phyloP scores from a whole-genome alignment of 176 grass and related monocot species.

The Triticum urartu region DNA sequence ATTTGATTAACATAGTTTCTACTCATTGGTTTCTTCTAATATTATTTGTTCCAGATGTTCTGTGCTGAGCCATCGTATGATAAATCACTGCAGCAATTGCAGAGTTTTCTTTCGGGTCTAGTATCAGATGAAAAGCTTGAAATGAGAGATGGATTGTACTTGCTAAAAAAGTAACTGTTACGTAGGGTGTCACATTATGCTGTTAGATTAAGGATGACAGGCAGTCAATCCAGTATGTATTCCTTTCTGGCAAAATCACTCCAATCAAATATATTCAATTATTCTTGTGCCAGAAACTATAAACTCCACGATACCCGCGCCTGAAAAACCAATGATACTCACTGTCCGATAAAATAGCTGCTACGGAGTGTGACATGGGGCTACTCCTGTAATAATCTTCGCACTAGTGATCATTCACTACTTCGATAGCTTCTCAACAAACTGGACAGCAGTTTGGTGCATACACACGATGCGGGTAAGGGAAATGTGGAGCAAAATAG shows the following conservation, averaged over 20 bases:
- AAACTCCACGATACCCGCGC: not conserved
- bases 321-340: not conserved
- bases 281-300: not conserved
- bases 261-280: not conserved
- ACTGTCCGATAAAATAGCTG: not conserved
- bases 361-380: not conserved
- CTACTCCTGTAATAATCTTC: not conserved
- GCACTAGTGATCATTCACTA: not conserved
- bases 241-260: not conserved
- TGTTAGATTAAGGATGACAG: not conserved
- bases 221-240: constrained; percentile 7
- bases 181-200: not conserved
- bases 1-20: not conserved
- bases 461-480: too few species aligned
- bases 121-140: constrained; percentile 88
- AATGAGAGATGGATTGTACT: constrained; percentile 74
- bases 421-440: not conserved
- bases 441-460: not conserved
- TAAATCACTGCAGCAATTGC: constrained; percentile 88
- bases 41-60: constrained; percentile 69
- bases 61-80: constrained; percentile 94
- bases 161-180: constrained; percentile 50
- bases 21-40: not conserved
- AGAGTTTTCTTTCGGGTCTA: constrained; percentile 83
- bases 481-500: not conserved